A percentile compares a stretch with the other conserved stretches of the same genome.
These are phyloP conservation scores for Umbelopsis isabellina DNA, from an alignment of 192 early-diverging fungal species.

Conservation along the genomic window DNA sequence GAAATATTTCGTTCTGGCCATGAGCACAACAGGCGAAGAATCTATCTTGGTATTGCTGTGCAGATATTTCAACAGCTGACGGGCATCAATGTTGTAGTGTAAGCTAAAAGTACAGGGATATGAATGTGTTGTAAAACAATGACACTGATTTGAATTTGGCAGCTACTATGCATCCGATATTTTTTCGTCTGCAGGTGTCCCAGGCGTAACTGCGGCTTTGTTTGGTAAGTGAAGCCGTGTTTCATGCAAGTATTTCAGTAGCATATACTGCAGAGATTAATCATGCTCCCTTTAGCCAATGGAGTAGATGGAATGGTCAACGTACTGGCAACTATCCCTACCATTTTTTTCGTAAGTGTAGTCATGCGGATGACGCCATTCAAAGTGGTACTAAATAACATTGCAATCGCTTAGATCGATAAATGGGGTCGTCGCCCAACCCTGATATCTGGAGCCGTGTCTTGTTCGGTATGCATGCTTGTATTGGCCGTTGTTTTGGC, in stretches of 20 bases:
- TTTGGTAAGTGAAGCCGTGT: conserved; percentile 53
- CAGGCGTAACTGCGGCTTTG: conserved; percentile 42
- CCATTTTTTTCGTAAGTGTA: conserved; percentile 55
- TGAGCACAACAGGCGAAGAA: conserved; percentile 56
- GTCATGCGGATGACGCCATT: not conserved
- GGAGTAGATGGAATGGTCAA: conserved; percentile 77
- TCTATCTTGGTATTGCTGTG: conserved; percentile 57
- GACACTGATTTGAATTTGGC: conserved; percentile 55
- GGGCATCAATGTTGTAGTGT: conserved; percentile 78
- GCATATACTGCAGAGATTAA: not conserved
- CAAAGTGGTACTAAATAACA: not conserved
- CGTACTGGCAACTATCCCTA: conserved; percentile 72
- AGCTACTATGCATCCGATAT: conserved; percentile 55
- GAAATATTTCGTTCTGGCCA: conserved; percentile 47
- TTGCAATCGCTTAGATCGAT: conserved; percentile 63
- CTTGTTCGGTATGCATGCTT: conserved; percentile 20
- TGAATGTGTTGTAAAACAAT: conserved; percentile 42
- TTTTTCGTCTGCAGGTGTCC: conserved; percentile 55
- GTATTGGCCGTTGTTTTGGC: conserved; percentile 43
- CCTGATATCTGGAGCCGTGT: conserved; percentile 63
- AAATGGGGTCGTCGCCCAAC: conserved; percentile 70
- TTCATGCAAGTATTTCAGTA: not conserved
- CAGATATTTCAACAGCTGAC: conserved; percentile 76
- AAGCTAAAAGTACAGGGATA: conserved; percentile 25
- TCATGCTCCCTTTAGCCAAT: conserved; percentile 43